Conservation (phyloP, 306 rosid genomes). For the Inga leiocalycina region DNA sequence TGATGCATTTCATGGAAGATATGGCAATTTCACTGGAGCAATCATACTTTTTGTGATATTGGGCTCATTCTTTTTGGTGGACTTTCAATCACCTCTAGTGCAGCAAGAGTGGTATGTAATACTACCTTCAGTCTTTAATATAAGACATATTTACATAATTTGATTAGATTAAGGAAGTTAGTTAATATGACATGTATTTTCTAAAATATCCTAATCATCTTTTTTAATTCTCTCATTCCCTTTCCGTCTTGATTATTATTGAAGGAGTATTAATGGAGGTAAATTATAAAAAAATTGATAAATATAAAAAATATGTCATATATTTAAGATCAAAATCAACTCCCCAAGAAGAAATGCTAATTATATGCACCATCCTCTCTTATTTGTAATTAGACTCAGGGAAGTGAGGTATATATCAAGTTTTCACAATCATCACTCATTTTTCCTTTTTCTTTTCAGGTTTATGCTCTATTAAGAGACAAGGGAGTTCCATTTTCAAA, state of each 20-base stretch:
- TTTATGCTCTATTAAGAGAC: slow-evolving; percentile 84
- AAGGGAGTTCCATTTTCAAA: slow-evolving; percentile 73
- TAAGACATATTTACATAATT: too few relatives aligned
- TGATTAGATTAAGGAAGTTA: too few relatives aligned
- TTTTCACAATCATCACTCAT: neutral
- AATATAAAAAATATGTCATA: too few relatives aligned
- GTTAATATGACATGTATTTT: too few relatives aligned
- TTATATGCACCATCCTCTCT: neutral
- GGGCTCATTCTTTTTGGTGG: slow-evolving; percentile 95
- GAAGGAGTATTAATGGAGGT: too few relatives aligned
- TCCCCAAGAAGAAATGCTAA: neutral
- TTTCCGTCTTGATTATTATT: too few relatives aligned
- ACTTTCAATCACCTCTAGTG: slow-evolving; percentile 83
- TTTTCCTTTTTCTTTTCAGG: slow-evolving; percentile 42
- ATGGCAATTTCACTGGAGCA: slow-evolving; percentile 68
- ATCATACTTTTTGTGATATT: slow-evolving; percentile 68
- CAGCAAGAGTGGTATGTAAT: slow-evolving; percentile 76
- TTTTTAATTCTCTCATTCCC: too few relatives aligned
- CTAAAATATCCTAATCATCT: too few relatives aligned
- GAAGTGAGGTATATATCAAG: neutral
- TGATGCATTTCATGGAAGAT: slow-evolving; percentile 88
- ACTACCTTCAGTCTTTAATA: too few relatives aligned
- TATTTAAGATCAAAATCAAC: too few relatives aligned
- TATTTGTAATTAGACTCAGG: neutral
- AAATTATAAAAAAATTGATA: too few relatives aligned